Percentiles rank a stretch among this genome's conserved stretches.
These are phyloP conservation scores for Coleophoma crateriformis DNA, from an alignment of 2,329 filamentous ascomycete genomes.

Conservation along the genomic window DNA sequence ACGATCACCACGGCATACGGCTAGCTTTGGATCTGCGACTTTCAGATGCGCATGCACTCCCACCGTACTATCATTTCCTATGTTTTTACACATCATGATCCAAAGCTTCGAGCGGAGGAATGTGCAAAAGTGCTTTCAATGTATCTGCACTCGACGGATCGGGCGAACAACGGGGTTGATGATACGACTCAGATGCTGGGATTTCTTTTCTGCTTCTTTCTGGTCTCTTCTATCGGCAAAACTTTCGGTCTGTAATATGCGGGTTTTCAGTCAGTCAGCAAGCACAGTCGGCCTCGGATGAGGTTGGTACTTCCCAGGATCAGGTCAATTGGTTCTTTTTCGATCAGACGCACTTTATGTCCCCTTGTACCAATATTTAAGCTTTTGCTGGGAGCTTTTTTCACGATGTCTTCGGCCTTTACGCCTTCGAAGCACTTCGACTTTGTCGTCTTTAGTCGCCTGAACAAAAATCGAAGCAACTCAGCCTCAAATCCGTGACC, in stretches of 20 bases:
- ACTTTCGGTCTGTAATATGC: constrained; percentile 25
- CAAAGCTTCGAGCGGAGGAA: constrained; percentile 28
- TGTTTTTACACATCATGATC: constrained; percentile 26
- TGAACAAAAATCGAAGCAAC: constrained; percentile 25
- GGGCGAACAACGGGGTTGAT: constrained; percentile 21
- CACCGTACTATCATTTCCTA: constrained; percentile 23
- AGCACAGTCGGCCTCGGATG: constrained; percentile 16
- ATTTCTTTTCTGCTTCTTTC: constrained; percentile 26
- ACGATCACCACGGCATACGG: constrained; percentile 25
- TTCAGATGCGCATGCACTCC: constrained; percentile 29
- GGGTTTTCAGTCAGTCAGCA: constrained; percentile 18
- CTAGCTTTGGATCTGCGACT: constrained; percentile 28
- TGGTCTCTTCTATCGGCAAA: constrained; percentile 22
- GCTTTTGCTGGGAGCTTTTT: constrained; percentile 23
- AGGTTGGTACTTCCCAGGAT: constrained; percentile 24
- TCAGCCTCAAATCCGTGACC: constrained; percentile 23
- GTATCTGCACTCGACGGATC: constrained; percentile 23
- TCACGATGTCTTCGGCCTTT: constrained; percentile 19
- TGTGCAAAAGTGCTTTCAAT: constrained; percentile 22
- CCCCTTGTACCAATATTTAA: constrained; percentile 30
- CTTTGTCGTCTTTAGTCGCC: constrained; percentile 28
- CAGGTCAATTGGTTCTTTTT: constrained; percentile 24
- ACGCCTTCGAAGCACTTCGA: constrained; percentile 23
- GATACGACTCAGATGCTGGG: constrained; percentile 23
- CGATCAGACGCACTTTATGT: constrained; percentile 27